phyloP scores from a whole-genome alignment of 2,329 filamentous ascomycete genomes.

The Onygenales sp. region DNA sequence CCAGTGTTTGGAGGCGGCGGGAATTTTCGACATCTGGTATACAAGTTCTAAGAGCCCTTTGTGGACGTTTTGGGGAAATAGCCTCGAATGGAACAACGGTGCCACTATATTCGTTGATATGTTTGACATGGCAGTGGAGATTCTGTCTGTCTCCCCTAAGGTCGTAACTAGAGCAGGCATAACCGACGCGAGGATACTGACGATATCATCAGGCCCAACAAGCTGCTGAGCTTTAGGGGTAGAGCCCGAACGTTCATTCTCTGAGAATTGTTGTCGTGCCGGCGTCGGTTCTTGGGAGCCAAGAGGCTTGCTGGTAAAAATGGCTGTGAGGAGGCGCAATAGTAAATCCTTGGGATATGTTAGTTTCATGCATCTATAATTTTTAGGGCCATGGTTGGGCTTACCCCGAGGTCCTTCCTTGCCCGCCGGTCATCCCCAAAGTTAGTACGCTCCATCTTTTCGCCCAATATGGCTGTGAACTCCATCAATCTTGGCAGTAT shows the following conservation, averaged over 20 bases:
- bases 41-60: conserved; percentile 62
- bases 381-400: conserved; percentile 23
- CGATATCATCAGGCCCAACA: conserved; percentile 60
- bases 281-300: conserved; percentile 50
- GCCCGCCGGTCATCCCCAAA: conserved; percentile 92
- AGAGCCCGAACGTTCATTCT: conserved; percentile 9
- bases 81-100: conserved; percentile 71
- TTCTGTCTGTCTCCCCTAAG: conserved; percentile 75
- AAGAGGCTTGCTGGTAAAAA: conserved; percentile 81
- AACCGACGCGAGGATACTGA: conserved; percentile 68
- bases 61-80: conserved; percentile 78
- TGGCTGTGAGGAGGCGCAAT: conserved; percentile 75
- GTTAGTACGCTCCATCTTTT: conserved; percentile 96
- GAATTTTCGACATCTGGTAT: conserved; percentile 65
- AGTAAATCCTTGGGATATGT: conserved; percentile 63
- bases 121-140: conserved; percentile 64
- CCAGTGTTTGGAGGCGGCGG: conserved; percentile 78
- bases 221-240: conserved; percentile 20
- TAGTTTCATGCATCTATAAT: conserved; percentile 9
- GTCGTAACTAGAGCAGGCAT: conserved; percentile 74
- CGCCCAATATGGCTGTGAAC: conserved; percentile 79
- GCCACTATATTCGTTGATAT: conserved; percentile 78
- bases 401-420: conserved; percentile 76
- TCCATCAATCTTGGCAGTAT: conserved; percentile 77
- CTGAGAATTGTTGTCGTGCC: background rate